Evolutionary conservation across 2,329 filamentous ascomycete genomes (phyloP).

Genomic region (Curvularia sp.): DNA sequence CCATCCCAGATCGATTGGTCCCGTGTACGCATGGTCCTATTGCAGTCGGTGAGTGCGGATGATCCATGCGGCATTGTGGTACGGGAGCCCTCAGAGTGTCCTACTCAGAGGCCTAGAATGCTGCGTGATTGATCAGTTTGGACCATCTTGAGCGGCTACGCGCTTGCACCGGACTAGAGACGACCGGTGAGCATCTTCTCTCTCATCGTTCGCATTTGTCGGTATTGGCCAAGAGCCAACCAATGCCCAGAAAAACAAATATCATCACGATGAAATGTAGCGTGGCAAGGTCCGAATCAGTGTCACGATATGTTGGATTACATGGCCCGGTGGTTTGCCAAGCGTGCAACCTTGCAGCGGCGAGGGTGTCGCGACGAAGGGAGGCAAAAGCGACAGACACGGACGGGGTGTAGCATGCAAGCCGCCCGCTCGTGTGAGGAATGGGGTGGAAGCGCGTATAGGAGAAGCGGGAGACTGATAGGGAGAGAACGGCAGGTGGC

Average conservation of each 20-base stretch:
- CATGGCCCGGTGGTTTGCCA: conserved; percentile 3
- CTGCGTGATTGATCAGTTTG: neutral
- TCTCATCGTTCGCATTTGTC: neutral
- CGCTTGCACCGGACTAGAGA: neutral
- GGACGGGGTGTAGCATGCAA: neutral
- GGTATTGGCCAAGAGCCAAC: neutral
- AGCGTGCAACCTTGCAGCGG: conserved; percentile 2
- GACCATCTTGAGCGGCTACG: neutral
- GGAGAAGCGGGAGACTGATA: neutral
- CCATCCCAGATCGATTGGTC: neutral
- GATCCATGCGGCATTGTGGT: neutral
- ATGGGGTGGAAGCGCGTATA: neutral
- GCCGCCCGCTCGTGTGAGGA: neutral
- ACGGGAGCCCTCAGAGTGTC: neutral
- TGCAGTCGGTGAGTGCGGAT: conserved; percentile 1
- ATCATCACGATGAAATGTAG: neutral
- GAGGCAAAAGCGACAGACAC: neutral
- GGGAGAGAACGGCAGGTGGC: neutral
- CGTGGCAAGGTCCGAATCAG: neutral
- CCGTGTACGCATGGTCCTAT: conserved; percentile 1
- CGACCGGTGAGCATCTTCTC: neutral
- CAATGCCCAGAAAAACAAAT: neutral
- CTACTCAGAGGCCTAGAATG: neutral
- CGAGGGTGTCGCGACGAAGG: neutral
- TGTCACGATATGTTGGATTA: neutral